Evolutionary conservation across 1,284 basidiomycete genomes (phyloP), one percentile per base, ranked within the genome.

Genomic region (Gastroboletus turbinatus): DNA sequence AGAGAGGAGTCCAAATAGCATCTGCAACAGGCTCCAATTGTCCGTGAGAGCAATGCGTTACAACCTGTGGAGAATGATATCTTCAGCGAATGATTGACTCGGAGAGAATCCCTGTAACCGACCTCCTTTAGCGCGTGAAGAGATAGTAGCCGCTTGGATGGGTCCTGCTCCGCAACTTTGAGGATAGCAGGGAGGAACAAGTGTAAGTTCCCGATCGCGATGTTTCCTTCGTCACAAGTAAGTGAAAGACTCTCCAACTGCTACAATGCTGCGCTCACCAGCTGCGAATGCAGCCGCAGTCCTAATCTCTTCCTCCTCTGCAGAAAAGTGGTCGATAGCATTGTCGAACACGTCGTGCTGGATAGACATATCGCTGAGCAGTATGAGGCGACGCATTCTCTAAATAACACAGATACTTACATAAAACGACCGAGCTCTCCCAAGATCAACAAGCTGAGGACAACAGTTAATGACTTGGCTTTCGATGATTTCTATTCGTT

Each of bases 101-200:
- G 9, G 30, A 27, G 21, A 55, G 33, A 32, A 49, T 11, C 2
- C 8, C 5, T 29, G 9, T 27, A n/a, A 57, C 71, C 51, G 32
- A 88, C 90, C 80, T 99, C 97, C 75, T 98, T 98, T 38, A 98
- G 77, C 13, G 96, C 92, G 66, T 98, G 92, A 46, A 99, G 79
- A 16, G 94, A 87, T 19, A 98, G 75, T 27, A 96, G 74, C 13
- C 93, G 84, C 64, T 87, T 89, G 67, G 89, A 85, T n/a, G 85
- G 81, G 65, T 91, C 85, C 14, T 77, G 82, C 61, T 93, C 82
- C 40, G 97, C 85, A 62, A 93, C 82, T 62, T 88, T 85, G 62
- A 97, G 83, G 61, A 99, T 90, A 13, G 81, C 77, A 14, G 94
- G 94, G 8, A 99, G 78, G 80, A 94, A 96, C 59, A 87, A 82